Evolutionary conservation across 345 rosid genomes (phyloP), one percentile per base, ranked within the genome.

Genomic region (Eucalyptus cloeziana): DNA sequence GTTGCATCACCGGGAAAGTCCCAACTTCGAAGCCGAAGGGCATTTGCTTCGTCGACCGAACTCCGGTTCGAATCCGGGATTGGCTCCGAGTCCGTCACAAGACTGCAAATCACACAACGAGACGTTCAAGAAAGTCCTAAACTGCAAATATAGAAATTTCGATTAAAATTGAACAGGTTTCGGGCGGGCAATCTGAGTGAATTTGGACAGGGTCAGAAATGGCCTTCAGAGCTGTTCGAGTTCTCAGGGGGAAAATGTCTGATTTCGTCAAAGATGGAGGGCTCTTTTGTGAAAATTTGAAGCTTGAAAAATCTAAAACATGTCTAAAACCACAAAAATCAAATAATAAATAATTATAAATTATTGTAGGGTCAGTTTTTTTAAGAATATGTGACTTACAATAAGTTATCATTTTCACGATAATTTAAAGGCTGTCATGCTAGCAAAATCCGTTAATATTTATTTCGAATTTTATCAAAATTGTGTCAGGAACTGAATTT

Each of bases 401-500:
- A 19, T 52, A 52, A 52, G 24, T 19, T 1, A 1, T 21, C 7
- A 19, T 52, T 52, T 3, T 19, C 25, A 10, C 2, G 21, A 0
- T 52, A 52, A 19, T 21, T 19, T 25, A 21, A 52, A 52, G 1
- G 21, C 7, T 8, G 8, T 21, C 3, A 52, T 21, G 3, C 10
- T 52, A 21, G 0, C 4, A 52, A 52, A 52, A 52, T 52, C 10
- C 0, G 25, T 52, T 52, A 52, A 52, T 52, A 52, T 52, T 56
- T 56, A 3, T 56, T 56, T 56, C 0, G 12, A 56, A 8, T 24
- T 56, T 24, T 56, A 24, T 56, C 3, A 56, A 5, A 49, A 56
- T 22, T 10, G 30, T 5, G 2, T 24, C 3, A 24, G 13, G 30
- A 24, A 22, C 0, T 24, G 1, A 22, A 56, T 2, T 24, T 56